phyloP scores from a whole-genome alignment of 2,329 filamentous ascomycete species.

The Colletotrichum scovillei region DNA sequence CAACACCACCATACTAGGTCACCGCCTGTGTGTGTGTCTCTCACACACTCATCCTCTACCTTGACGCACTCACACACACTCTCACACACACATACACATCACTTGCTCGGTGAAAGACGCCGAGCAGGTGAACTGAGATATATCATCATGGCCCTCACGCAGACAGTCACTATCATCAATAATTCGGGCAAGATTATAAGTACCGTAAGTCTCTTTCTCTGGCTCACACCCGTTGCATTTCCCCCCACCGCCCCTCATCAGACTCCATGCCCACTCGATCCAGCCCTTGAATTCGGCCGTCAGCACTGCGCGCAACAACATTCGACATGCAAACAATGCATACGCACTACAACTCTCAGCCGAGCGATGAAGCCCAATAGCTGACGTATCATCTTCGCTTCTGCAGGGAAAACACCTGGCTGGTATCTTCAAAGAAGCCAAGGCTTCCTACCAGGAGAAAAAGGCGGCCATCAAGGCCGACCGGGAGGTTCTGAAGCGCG shows the following conservation, averaged over 20 bases:
- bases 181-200: constrained; percentile 91
- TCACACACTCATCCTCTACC: constrained; percentile 1
- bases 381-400: constrained; percentile 31
- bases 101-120: neutral
- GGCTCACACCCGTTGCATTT: constrained; percentile 19
- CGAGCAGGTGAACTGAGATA: constrained; percentile 1
- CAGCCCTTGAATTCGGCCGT: constrained; percentile 1
- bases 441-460: constrained; percentile 86
- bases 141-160: constrained; percentile 58
- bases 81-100: neutral
- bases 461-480: constrained; percentile 84
- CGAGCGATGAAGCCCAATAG: constrained; percentile 2
- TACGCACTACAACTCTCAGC: constrained; percentile 9
- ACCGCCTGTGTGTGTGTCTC: constrained; percentile 28
- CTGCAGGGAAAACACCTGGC: constrained; percentile 87
- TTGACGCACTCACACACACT: neutral
- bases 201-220: constrained; percentile 68
- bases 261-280: constrained; percentile 11
- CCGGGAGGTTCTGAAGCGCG: constrained; percentile 64
- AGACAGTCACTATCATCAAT: constrained; percentile 91
- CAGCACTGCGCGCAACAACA: constrained; percentile 1
- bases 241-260: constrained; percentile 30
- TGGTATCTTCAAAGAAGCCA: constrained; percentile 92
- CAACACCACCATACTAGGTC: constrained; percentile 24
- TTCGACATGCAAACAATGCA: constrained; percentile 22